phyloP scores from a whole-genome alignment of 306 rosid genomes.

The Trifolium fragiferum region DNA sequence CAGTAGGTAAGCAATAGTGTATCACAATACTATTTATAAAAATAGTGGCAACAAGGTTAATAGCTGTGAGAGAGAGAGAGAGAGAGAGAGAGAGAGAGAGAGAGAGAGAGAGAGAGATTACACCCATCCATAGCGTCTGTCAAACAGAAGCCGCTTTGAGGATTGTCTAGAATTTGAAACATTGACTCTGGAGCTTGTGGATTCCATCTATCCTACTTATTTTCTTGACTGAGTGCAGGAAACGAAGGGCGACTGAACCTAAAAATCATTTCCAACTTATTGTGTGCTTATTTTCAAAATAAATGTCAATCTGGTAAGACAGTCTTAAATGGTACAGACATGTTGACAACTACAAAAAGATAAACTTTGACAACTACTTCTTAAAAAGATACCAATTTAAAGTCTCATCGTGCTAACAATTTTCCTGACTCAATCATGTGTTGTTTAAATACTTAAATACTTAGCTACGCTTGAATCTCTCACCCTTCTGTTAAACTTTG shows the following conservation, averaged over 20 bases:
- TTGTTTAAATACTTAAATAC: conserved; percentile 1
- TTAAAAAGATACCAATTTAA: neutral
- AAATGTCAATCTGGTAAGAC: neutral
- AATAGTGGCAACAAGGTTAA: neutral
- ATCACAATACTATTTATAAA: neutral
- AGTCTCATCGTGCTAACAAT: neutral
- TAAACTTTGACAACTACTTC: too few species aligned
- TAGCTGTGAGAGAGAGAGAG: conserved; percentile 7
- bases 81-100: conserved; percentile 9
- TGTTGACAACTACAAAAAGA: neutral
- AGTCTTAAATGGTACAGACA: neutral
- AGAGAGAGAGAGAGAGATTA: conserved; percentile 43
- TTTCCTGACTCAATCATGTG: neutral
- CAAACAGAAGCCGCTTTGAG: conserved; percentile 76
- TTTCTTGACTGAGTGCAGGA: neutral
- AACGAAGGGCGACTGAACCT: conserved; percentile 1
- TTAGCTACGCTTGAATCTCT: neutral
- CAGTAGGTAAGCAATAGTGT: neutral
- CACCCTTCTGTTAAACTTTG: conserved; percentile 27
- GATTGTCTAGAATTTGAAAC: conserved; percentile 39
- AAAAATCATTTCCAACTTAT: neutral
- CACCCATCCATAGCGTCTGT: conserved; percentile 99
- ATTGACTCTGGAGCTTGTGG: conserved; percentile 44
- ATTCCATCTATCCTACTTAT: conserved; percentile 44
- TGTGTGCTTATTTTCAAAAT: conserved; percentile 2